Evolutionary conservation across 2,329 filamentous ascomycete species (phyloP), one percentile per base, ranked within the genome.

Genomic region (Aspergillus intermedius): DNA sequence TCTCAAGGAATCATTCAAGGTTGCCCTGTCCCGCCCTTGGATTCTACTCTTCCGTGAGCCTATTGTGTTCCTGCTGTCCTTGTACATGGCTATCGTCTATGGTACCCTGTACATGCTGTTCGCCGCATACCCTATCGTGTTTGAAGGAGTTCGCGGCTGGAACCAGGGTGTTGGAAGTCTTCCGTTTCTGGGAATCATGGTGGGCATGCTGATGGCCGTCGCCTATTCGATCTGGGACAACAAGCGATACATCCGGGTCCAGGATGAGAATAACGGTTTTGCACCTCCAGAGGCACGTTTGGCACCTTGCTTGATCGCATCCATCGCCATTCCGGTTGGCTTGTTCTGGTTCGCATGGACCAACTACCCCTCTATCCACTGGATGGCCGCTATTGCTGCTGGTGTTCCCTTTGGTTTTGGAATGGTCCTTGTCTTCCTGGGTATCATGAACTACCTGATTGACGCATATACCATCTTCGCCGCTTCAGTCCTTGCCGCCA

Each of bases 291-390:
- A 83, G 65, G 76, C 75, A 35, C 77, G 76, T 44, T 62, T 81
- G 2, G 75, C 76, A 2, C 73, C 76, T 5, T 72, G 69, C 41
- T 74, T 78, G 50, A 51, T 77, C 3, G 75, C 74, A 28, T 73
- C 70, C 46, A 66, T 79, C 19, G 64, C 68, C n/a, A 69, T 84
- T 35, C 80, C 81, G 0, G 62, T 80, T 39, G 76, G 77, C 13
- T 67, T 82, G 4, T 80, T 82, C 62, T 80, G 77, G 77, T 78
- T 82, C 49, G 79, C 78, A 0, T 82, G 79, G 79, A 80, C 79
- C 1, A 76, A 78, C 45, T 75, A 69, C 48, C 70, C 64, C 49
- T 60, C 60, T 2, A 55, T 70, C 30, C 68, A 71, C 52, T 72
- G 67, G 67, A 66, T 71, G 47, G 67, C 59, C 12, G 60, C 60